phyloP scores from a whole-genome alignment of 192 early-diverging fungal species.

The Oehlia diaphana region DNA sequence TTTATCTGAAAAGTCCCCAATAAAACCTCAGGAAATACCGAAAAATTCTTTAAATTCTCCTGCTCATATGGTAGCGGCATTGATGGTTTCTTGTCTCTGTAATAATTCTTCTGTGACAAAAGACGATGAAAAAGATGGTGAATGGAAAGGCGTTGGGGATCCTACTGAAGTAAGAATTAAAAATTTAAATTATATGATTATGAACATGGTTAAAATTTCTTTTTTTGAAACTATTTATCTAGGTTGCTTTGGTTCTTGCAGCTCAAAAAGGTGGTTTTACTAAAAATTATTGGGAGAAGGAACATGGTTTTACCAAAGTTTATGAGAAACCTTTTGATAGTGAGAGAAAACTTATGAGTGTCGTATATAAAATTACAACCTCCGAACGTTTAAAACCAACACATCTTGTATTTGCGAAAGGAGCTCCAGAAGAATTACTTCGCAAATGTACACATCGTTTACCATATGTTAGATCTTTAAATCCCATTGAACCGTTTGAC shows the following conservation, averaged over 20 bases:
- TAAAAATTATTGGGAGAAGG: constrained; percentile 60
- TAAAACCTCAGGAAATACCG: constrained; percentile 41
- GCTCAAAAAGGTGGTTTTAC: constrained; percentile 81
- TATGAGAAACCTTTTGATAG: constrained; percentile 91
- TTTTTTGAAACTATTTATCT: background rate
- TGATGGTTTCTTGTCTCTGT: constrained; percentile 81
- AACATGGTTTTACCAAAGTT: constrained; percentile 58
- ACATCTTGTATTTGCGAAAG: constrained; percentile 77
- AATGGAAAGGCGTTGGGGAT: constrained; percentile 83
- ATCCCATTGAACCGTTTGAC: constrained; percentile 32
- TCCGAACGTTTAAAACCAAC: constrained; percentile 32
- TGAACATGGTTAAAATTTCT: no score
- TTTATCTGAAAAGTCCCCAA: background rate
- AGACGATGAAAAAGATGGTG: constrained; percentile 46
- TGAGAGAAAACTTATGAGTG: constrained; percentile 95
- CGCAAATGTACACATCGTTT: constrained; percentile 63
- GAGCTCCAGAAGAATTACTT: constrained; percentile 90
- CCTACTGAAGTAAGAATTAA: constrained; percentile 78
- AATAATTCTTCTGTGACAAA: constrained; percentile 79
- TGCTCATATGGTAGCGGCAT: constrained; percentile 53
- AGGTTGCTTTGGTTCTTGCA: constrained; percentile 74
- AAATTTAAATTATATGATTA: background rate
- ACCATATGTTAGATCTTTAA: constrained; percentile 24
- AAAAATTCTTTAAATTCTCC: constrained; percentile 48
- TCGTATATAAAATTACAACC: constrained; percentile 56